These are phyloP conservation scores for Athelia psychrophila DNA, from an alignment of 1,284 basidiomycete genomes.

Conservation along the genomic window DNA sequence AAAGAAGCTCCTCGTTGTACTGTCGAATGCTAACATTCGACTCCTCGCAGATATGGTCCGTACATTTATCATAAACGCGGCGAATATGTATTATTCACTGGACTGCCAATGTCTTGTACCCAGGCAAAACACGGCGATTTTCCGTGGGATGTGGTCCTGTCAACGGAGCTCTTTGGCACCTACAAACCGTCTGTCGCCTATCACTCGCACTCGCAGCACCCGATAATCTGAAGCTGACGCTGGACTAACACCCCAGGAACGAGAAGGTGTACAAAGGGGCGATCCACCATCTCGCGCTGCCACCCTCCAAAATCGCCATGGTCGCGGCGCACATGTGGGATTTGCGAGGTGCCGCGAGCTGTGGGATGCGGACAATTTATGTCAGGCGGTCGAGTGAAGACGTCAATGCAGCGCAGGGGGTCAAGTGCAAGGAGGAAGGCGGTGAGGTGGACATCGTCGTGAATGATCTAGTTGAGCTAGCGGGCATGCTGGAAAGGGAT, in stretches of 20 bases:
- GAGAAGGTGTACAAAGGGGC: constrained; percentile 50
- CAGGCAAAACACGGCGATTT: constrained; percentile 58
- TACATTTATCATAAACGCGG: not conserved
- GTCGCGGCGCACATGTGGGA: constrained; percentile 64
- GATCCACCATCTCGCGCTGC: constrained; percentile 45
- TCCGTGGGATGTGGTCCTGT: constrained; percentile 63
- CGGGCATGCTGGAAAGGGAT: constrained; percentile 15
- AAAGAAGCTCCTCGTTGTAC: constrained; percentile 43
- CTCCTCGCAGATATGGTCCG: constrained; percentile 58
- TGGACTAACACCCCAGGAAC: constrained; percentile 32
- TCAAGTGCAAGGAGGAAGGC: constrained; percentile 40
- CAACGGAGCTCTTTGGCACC: constrained; percentile 52
- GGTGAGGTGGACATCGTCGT: constrained; percentile 50
- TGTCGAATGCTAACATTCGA: constrained; percentile 64
- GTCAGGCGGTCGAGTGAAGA: constrained; percentile 49
- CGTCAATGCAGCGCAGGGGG: constrained; percentile 15
- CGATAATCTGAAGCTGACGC: not conserved
- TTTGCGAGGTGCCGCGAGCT: constrained; percentile 46
- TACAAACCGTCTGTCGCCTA: constrained; percentile 55
- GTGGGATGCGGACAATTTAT: constrained; percentile 58
- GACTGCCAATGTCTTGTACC: too few species aligned
- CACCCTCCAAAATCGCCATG: constrained; percentile 53
- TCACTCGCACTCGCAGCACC: not conserved
- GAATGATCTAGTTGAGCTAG: constrained; percentile 39
- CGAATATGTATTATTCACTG: not conserved